Evolutionary conservation across 306 rosid genomes (phyloP), one percentile per base, ranked within the genome.

Genomic region (Cucurbita moschata): DNA sequence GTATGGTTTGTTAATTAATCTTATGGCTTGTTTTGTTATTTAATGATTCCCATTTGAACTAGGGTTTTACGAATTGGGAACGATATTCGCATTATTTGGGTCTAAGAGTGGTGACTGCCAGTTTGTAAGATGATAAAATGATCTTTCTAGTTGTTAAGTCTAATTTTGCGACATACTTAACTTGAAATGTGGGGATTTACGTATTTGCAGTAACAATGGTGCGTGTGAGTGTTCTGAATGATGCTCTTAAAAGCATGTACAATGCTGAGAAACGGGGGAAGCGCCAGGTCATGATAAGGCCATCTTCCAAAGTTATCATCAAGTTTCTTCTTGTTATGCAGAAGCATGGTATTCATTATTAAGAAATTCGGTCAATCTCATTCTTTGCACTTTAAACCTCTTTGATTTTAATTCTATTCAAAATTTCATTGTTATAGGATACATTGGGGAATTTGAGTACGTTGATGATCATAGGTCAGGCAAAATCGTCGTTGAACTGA

Each of bases 391-490:
- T 6, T 57, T 59, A 60, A 21, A 46, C 46, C 7, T 59, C 10
- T 63, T 18, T 10, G 40, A 26, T 49, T n/a, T 37, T 52, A 26
- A 7, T 13, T 38, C 18, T 63, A 55, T 18, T 23, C 5, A 13
- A 55, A 64, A 40, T 1, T 75, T 59, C 60, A 16, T 47, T 44
- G 53, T 61, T 43, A 6, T 37, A 87, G 91, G 88, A n/a, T 85
- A 85, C 79, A 87, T 87, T 16, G 91, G 88, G 0, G 91, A 87
- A 70, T 87, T 87, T 7, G 91, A 87, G 84, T 81, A 77, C 37
- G 91, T 87, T 63, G 91, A 87, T 3, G 91, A 87, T 38, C 91
- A 87, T 35, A 82, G 91, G 74, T 57, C 91, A 61, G 91, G 88
- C 7, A 87, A 87, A 77, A 87, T 87, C 55, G 91, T 87, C 19